Evolutionary conservation across 2,329 filamentous ascomycete species (phyloP).

Genomic region (Neurospora sp.): DNA sequence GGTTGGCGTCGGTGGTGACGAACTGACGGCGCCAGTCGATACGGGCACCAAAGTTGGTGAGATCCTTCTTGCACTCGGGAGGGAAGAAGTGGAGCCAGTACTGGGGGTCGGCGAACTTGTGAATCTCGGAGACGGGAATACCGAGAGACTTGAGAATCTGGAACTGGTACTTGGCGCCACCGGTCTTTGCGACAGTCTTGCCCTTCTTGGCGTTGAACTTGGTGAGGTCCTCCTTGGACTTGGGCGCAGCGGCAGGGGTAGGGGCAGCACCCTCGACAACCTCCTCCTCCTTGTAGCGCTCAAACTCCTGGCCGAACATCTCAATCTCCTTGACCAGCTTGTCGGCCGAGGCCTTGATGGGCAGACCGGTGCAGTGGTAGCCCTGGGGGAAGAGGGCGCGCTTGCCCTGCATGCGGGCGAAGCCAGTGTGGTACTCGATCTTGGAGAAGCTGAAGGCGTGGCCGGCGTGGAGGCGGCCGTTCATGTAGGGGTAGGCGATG

Average conservation of each 20-base stretch:
- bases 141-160: slow-evolving; percentile 84
- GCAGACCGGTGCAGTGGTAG: slow-evolving; percentile 95
- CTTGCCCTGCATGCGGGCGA: slow-evolving; percentile 85
- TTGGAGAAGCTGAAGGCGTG: slow-evolving; percentile 90
- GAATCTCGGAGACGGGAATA: slow-evolving; percentile 78
- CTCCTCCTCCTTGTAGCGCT: slow-evolving; percentile 59
- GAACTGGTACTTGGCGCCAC: slow-evolving; percentile 93
- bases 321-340: slow-evolving; percentile 86
- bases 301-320: slow-evolving; percentile 80
- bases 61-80: slow-evolving; percentile 66
- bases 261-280: slow-evolving; percentile 38
- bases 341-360: slow-evolving; percentile 94
- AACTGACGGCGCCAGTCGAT: slow-evolving; percentile 92
- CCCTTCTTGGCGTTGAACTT: slow-evolving; percentile 92
- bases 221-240: slow-evolving; percentile 66
- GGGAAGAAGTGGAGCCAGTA: slow-evolving; percentile 70
- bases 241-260: slow-evolving; percentile 47
- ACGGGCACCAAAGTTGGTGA: slow-evolving; percentile 73
- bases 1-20: slow-evolving; percentile 92
- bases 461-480: slow-evolving; percentile 79
- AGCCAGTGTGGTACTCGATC: slow-evolving; percentile 83
- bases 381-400: slow-evolving; percentile 80
- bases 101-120: slow-evolving; percentile 83
- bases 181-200: slow-evolving; percentile 81
- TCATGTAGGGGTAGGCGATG: slow-evolving; percentile 60